Conservation (phyloP, 2,329 filamentous ascomycete genomes). For the Fusarium temperatum region DNA sequence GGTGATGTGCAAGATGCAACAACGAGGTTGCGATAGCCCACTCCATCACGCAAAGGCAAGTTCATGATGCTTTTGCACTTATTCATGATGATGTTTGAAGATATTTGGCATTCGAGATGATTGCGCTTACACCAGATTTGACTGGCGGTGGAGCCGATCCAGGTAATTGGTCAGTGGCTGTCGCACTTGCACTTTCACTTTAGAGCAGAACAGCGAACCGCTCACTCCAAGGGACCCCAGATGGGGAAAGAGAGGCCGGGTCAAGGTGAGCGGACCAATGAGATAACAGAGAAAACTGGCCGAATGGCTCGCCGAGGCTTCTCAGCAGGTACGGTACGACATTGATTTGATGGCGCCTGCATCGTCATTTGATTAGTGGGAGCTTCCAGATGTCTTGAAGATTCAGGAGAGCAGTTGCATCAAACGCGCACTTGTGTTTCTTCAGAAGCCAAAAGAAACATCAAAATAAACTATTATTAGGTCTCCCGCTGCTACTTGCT, state of each 20-base stretch:
- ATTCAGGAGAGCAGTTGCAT: not conserved
- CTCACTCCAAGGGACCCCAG: slow-evolving; percentile 23
- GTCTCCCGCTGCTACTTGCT: not conserved
- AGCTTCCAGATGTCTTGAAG: not conserved
- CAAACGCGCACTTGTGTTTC: not conserved
- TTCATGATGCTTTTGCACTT: slow-evolving; percentile 25
- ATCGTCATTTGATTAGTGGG: slow-evolving; percentile 16
- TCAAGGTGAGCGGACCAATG: slow-evolving; percentile 17
- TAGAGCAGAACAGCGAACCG: slow-evolving; percentile 17
- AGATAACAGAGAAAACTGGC: slow-evolving; percentile 4
- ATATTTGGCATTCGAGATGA: not conserved
- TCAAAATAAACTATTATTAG: slow-evolving; percentile 12
- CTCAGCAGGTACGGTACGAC: slow-evolving; percentile 28
- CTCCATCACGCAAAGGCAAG: not conserved
- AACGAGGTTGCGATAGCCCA: not conserved
- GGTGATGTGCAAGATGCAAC: not conserved
- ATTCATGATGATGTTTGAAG: slow-evolving; percentile 22
- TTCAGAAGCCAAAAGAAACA: not conserved
- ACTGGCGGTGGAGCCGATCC: slow-evolving; percentile 24
- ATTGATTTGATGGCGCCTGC: slow-evolving; percentile 19
- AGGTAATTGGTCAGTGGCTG: slow-evolving; percentile 13
- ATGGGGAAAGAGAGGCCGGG: slow-evolving; percentile 26
- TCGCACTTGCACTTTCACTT: not conserved
- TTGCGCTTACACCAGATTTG: slow-evolving; percentile 28
- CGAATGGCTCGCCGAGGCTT: slow-evolving; percentile 10